Base-by-base conservation (phyloP, 2,329 filamentous ascomycete species). In the Colletotrichum navitas region DNA sequence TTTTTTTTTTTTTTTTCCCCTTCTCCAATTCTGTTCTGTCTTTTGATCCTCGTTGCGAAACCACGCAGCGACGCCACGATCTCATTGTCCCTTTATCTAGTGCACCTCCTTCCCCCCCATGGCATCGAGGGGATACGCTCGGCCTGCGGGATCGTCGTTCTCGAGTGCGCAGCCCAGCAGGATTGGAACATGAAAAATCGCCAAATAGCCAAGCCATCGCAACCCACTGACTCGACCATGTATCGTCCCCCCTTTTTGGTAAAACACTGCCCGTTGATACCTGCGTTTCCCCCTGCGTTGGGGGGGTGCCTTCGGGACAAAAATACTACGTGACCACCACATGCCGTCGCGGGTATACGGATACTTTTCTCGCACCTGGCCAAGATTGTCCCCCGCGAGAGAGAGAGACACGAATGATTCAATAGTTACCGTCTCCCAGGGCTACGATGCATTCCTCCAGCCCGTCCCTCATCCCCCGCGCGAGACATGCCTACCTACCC, bases 41-140 rank as follows among this genome's bases (percentile, higher is more conserved):
- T 49, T 49, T 47, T n/a, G 5, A 7, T 6, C 43, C 18, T 29
- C 3, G 16, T 47, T 26, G n/a, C 14, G 29, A 29, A 32, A 61
- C 16, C 55, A 49, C 24, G 56, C 56, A n/a, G 43, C 14, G 41
- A 32, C 56, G 39, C 56, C n/a, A n/a, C n/a, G n/a, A n/a, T n/a
- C n/a, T n/a, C n/a, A n/a, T n/a, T n/a, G n/a, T n/a, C n/a, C n/a
- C n/a, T n/a, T n/a, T n/a, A n/a, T n/a, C n/a, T n/a, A n/a, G n/a
- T n/a, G n/a, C n/a, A n/a, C n/a, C n/a, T n/a, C n/a, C n/a, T n/a
- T n/a, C n/a, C n/a, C n/a, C n/a, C n/a, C n/a, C n/a, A n/a, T n/a
- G n/a, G n/a, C n/a, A n/a, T n/a, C n/a, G n/a, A n/a, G n/a, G n/a
- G n/a, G n/a, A n/a, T n/a, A n/a, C n/a, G n/a, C n/a, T n/a, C n/a